Evolutionary conservation across 2,329 filamentous ascomycete species (phyloP).

Genomic region (Fusarium miscanthi): DNA sequence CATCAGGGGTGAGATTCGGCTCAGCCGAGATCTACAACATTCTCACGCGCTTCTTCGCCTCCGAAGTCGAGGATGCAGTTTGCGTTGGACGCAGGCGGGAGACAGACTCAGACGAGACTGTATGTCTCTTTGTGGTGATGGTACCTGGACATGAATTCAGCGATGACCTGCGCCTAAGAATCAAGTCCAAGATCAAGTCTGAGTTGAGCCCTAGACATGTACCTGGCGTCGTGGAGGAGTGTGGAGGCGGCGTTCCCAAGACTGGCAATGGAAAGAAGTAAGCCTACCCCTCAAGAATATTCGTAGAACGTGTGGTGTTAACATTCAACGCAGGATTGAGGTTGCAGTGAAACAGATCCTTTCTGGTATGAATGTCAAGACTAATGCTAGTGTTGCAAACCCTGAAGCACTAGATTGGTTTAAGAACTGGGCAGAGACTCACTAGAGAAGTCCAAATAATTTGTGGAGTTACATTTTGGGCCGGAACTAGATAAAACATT

Average conservation of each 20-base stretch:
- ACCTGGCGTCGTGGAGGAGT: conserved; percentile 83
- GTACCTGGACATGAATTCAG: conserved; percentile 66
- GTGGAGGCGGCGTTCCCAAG: conserved; percentile 83
- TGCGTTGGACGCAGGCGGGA: conserved; percentile 83
- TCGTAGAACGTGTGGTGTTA: conserved; percentile 9
- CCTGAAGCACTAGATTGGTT: conserved; percentile 91
- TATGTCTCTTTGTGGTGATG: conserved; percentile 90
- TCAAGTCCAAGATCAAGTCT: conserved; percentile 76
- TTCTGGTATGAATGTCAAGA: conserved; percentile 86
- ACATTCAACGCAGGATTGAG: conserved; percentile 72
- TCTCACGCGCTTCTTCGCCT: conserved; percentile 83
- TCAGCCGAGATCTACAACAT: conserved; percentile 97
- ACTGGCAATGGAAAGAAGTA: conserved; percentile 97
- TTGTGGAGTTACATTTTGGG: not conserved
- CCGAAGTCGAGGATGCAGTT: conserved; percentile 83
- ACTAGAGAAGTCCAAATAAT: conserved; percentile 46
- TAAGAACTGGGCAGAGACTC: conserved; percentile 74
- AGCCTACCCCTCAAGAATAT: conserved; percentile 49
- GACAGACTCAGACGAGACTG: conserved; percentile 83
- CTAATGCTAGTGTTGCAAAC: conserved; percentile 93
- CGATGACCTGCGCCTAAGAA: conserved; percentile 67
- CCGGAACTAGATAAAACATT: conserved; percentile 18
- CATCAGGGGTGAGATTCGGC: conserved; percentile 89
- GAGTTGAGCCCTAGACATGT: conserved; percentile 92
- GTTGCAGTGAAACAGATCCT: conserved; percentile 97